Conservation (phyloP, 345 rosid species). For the Litchi chinensis region DNA sequence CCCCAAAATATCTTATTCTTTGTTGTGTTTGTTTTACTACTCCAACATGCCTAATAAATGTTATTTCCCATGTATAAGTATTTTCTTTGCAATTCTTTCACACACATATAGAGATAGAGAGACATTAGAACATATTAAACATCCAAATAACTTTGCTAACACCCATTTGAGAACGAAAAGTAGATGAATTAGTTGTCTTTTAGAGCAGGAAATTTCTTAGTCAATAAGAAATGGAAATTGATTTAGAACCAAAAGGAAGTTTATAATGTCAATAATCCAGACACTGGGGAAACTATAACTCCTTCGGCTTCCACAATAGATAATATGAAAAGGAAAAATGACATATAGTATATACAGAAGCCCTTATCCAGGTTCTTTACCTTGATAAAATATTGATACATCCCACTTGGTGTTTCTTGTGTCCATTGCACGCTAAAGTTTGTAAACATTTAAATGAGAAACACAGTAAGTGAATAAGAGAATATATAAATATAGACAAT, state of each 20-base stretch:
- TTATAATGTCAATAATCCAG: background rate
- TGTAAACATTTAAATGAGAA: background rate
- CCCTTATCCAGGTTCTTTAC: constrained; percentile 35
- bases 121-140: background rate
- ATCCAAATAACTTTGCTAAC: background rate
- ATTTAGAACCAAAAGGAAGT: background rate
- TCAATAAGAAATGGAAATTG: background rate
- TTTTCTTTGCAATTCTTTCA: background rate
- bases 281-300: background rate
- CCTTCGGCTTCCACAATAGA: background rate
- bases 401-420: constrained; percentile 72
- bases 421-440: constrained; percentile 73
- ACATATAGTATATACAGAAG: constrained; percentile 15
- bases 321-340: background rate
- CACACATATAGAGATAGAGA: background rate
- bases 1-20: background rate
- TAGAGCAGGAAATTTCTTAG: background rate
- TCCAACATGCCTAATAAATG: constrained; percentile 1
- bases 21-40: background rate
- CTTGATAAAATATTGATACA: constrained; percentile 96
- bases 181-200: background rate
- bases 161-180: background rate
- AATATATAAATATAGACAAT: constrained; percentile 1
- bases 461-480: background rate
- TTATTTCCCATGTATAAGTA: background rate